These are phyloP conservation scores for Pleoardoris graminearum DNA, from an alignment of 2,329 filamentous ascomycete genomes.

Conservation along the genomic window DNA sequence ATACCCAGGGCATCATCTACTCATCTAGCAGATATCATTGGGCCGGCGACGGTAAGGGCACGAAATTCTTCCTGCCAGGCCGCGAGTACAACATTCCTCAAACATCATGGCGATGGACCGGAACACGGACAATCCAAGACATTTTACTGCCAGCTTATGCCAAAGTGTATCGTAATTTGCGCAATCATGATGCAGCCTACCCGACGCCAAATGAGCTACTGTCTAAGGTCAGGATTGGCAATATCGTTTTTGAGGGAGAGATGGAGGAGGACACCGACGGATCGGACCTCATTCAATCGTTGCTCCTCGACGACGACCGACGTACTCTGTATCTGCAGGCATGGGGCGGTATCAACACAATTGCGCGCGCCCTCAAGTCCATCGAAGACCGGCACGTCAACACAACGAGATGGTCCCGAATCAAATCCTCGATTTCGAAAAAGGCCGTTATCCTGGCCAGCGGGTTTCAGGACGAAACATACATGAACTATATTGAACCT, in stretches of 20 bases:
- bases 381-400: constrained; percentile 5
- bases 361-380: constrained; percentile 16
- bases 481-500: constrained; percentile 12
- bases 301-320: constrained; percentile 14
- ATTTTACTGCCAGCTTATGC: constrained; percentile 13
- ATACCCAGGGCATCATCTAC: constrained; percentile 16
- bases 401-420: neutral
- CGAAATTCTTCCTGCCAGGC: constrained; percentile 12
- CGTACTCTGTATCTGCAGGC: constrained; percentile 16
- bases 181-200: constrained; percentile 10
- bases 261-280: constrained; percentile 16
- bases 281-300: constrained; percentile 13
- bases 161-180: constrained; percentile 13
- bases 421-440: constrained; percentile 5
- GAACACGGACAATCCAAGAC: constrained; percentile 12
- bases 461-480: constrained; percentile 17
- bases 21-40: constrained; percentile 19
- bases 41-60: constrained; percentile 15
- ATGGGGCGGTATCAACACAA: constrained; percentile 19
- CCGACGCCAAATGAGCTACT: constrained; percentile 11
- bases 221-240: constrained; percentile 13
- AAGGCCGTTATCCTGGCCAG: constrained; percentile 17
- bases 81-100: constrained; percentile 20
- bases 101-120: constrained; percentile 16
- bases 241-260: constrained; percentile 16